These are phyloP conservation scores for Aspergillus olivimuriae DNA, from an alignment of 495 filamentous ascomycete species.

Conservation along the genomic window DNA sequence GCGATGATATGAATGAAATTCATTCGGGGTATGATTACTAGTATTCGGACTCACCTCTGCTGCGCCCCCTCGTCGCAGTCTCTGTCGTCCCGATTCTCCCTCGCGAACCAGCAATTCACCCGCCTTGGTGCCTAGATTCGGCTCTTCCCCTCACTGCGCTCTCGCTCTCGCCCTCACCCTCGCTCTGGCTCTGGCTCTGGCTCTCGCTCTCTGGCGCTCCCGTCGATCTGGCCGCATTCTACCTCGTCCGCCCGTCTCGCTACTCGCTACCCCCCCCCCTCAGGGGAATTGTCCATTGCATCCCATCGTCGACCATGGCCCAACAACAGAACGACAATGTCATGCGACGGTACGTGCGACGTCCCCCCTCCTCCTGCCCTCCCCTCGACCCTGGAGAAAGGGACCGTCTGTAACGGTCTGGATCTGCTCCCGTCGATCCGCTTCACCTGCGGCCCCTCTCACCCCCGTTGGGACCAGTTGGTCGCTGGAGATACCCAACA, in stretches of 20 bases:
- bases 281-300: constrained; percentile 1
- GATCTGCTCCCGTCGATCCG: background rate
- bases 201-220: background rate
- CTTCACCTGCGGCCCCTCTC: too few species aligned
- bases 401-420: background rate
- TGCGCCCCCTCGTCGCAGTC: too few species aligned
- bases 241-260: constrained; percentile 2
- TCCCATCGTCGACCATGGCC: constrained; percentile 37
- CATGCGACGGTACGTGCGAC: constrained; percentile 61
- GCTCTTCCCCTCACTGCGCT: background rate
- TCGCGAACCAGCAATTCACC: too few species aligned
- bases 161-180: background rate
- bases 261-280: constrained; percentile 7
- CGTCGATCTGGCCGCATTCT: background rate
- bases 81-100: too few species aligned
- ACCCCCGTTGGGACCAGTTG: too few species aligned
- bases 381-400: background rate
- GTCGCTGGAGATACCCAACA: too few species aligned
- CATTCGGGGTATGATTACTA: too few species aligned
- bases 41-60: too few species aligned
- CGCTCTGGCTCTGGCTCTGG: background rate
- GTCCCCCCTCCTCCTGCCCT: background rate
- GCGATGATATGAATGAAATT: too few species aligned
- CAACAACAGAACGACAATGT: constrained; percentile 61
- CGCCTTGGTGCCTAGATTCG: too few species aligned